Evolutionary conservation across 1,139 yeast genomes (phyloP), one percentile per base, ranked within the genome.

Genomic region (Petasospora rhodanensis): DNA sequence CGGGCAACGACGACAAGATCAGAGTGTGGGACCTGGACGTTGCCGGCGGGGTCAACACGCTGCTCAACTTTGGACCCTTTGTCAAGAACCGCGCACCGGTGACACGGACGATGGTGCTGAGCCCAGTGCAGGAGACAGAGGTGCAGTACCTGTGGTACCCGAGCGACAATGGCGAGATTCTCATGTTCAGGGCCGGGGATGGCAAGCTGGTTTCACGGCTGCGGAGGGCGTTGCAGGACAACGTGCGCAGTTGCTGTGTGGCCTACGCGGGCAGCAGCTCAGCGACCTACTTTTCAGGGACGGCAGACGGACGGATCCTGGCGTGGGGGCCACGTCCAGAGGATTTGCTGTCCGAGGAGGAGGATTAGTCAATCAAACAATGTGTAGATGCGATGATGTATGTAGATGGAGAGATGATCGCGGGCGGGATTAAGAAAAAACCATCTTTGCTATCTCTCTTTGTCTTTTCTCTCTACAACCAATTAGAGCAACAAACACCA

Each of bases 1-100:
- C 83, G 0, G 95, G 94, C 0, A 75, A 76, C 38, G 95, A 85
- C 52, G 93, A 84, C 40, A 79, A 76, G 47, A 66, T 84, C 4
- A 61, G 87, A 14, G 75, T 79, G 0, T 85, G 95, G 95, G 80
- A 80, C 44, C 59, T 81, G 61, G 49, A 51, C 14, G 52, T 50
- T 9, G 18, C 18, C 7, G 61, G 61, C 2, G 76, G 75, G 2
- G 56, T 70, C 19, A 83, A 84, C 51, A 74, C 76, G 46, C 64
- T 80, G 24, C 66, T 81, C 21, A 84, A 83, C 47, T 85, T 79
- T 54, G 95, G 95, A 0, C 94, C 94, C 0, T 61, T 80, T 36
- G 74, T 86, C 3, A 65, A 89, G 38, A 82, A 84, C 53, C 74
- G 78, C 44, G 62, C 72, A 29, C 44, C 55, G 16, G 32, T 47